Conservation (phyloP, 2,329 filamentous ascomycete genomes). For the Botrytis pseudocinerea region DNA sequence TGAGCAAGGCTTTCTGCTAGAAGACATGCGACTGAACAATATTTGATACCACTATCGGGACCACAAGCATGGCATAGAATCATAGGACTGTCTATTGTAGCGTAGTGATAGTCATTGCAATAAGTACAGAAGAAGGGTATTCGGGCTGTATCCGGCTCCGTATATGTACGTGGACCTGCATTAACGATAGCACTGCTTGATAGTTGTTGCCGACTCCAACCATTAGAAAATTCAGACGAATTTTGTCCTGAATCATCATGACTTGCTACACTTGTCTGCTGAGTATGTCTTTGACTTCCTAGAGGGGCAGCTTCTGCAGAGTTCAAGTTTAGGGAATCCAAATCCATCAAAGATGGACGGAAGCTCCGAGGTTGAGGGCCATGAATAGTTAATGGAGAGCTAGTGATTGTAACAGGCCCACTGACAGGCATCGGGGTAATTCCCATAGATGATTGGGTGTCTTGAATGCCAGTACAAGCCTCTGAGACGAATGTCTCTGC, state of each 20-base stretch:
- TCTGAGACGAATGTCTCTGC: neutral
- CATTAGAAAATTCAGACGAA: slow-evolving; percentile 5
- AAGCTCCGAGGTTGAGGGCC: neutral
- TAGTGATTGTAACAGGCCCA: neutral
- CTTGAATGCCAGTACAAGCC: neutral
- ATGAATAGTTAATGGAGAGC: slow-evolving; percentile 5
- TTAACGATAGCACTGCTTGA: neutral
- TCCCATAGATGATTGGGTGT: neutral
- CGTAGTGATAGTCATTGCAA: slow-evolving; percentile 16
- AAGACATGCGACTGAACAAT: slow-evolving; percentile 37
- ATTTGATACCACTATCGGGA: slow-evolving; percentile 25
- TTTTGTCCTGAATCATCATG: neutral
- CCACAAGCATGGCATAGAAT: slow-evolving; percentile 35
- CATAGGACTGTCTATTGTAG: slow-evolving; percentile 24
- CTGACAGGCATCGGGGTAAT: neutral
- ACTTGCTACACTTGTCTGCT: neutral
- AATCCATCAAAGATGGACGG: neutral
- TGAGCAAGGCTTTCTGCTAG: slow-evolving; percentile 33
- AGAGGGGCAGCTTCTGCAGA: no score
- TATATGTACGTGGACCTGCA: neutral
- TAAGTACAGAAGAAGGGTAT: slow-evolving; percentile 23
- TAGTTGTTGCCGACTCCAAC: slow-evolving; percentile 18
- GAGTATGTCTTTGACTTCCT: neutral
- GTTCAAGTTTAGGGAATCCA: neutral
- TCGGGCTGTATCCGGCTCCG: neutral